Percentiles rank a stretch among this genome's conserved stretches.
These are phyloP conservation scores for Neospermospora avenae DNA, from an alignment of 2,329 filamentous ascomycete genomes.

Conservation along the genomic window DNA sequence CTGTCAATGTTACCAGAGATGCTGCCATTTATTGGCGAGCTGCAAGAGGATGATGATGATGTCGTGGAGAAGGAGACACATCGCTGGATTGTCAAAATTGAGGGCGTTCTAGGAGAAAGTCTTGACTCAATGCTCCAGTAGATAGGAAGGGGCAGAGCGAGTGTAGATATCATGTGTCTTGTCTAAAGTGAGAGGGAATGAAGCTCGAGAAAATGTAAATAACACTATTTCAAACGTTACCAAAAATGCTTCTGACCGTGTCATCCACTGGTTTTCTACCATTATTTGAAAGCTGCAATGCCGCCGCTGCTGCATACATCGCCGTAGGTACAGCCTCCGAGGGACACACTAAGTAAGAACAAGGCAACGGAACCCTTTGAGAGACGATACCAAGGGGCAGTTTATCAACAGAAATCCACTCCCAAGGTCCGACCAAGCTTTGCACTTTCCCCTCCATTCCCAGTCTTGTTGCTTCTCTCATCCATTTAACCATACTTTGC, in stretches of 20 bases:
- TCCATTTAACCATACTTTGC: background rate
- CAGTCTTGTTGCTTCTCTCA: background rate
- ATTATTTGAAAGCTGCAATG: no score
- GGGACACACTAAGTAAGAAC: no score
- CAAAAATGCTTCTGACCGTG: no score
- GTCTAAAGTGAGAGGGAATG: no score
- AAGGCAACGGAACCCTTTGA: background rate
- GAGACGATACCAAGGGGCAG: background rate
- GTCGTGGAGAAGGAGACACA: constrained; percentile 85
- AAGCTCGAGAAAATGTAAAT: no score
- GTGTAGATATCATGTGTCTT: background rate
- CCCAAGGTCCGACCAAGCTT: background rate
- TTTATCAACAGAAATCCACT: background rate
- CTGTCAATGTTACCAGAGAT: constrained; percentile 87
- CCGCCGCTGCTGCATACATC: no score
- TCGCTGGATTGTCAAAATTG: constrained; percentile 86
- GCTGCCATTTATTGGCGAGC: constrained; percentile 90
- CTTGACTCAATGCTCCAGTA: constrained; percentile 90
- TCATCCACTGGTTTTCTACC: no score
- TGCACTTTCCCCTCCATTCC: background rate
- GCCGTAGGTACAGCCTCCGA: no score
- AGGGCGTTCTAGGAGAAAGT: constrained; percentile 84
- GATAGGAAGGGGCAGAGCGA: background rate
- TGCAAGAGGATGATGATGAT: constrained; percentile 96
- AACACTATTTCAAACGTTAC: no score